phyloP scores from a whole-genome alignment of 805 yeast species.

The Nakazawaea ishiwadae region DNA sequence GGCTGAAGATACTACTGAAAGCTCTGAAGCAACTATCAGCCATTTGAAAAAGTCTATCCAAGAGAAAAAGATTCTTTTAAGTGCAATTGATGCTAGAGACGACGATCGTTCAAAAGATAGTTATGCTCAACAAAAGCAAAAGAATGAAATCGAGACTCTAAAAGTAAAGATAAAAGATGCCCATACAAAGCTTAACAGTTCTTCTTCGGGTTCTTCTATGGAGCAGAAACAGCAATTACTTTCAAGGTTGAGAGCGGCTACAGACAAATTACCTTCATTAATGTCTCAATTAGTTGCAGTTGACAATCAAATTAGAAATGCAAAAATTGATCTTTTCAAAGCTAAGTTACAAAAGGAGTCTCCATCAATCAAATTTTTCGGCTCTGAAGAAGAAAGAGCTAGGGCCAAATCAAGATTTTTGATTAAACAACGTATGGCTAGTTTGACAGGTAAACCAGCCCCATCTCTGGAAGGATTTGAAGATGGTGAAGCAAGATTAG shows the following conservation, averaged over 20 bases:
- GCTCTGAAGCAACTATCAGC: conserved; percentile 39
- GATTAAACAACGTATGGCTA: conserved; percentile 85
- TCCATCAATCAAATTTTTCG: conserved; percentile 77
- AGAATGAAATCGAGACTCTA: conserved; percentile 57
- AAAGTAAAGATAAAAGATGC: conserved; percentile 52
- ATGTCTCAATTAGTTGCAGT: conserved; percentile 57
- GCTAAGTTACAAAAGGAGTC: conserved; percentile 50
- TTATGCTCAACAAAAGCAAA: conserved; percentile 30
- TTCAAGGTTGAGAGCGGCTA: conserved; percentile 53
- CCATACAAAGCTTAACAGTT: conserved; percentile 33
- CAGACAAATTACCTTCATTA: conserved; percentile 69
- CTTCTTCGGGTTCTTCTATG: conserved; percentile 27
- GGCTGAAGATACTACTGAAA: conserved; percentile 14
- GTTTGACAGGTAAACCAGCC: conserved; percentile 73
- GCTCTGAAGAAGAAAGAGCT: conserved; percentile 78
- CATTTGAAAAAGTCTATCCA: conserved; percentile 60
- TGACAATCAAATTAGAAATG: conserved; percentile 63
- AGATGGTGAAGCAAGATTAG: conserved; percentile 49
- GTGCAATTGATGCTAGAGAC: conserved; percentile 68
- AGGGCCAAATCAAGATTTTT: conserved; percentile 77
- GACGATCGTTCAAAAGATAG: conserved; percentile 31
- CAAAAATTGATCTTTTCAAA: conserved; percentile 62
- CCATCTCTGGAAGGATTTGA: conserved; percentile 42
- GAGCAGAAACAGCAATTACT: conserved; percentile 48
- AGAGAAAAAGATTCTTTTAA: conserved; percentile 67